These are phyloP conservation scores for Pseudocercospora fijiensis DNA, from an alignment of 2,329 filamentous ascomycete species.

Conservation along the genomic window DNA sequence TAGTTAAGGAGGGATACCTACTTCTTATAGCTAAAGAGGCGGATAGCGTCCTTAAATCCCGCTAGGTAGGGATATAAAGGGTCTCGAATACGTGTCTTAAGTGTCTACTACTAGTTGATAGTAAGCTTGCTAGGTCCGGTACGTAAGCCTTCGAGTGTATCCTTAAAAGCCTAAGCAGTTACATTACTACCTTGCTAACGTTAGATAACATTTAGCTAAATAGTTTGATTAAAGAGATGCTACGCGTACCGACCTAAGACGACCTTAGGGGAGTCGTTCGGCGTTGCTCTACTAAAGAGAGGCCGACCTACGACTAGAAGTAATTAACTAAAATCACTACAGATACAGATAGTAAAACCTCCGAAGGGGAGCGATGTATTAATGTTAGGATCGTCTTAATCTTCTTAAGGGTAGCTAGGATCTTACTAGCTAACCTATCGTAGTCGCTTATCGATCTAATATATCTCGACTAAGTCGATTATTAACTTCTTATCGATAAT, in stretches of 20 bases:
- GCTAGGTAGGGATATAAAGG: background rate
- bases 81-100: background rate
- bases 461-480: background rate
- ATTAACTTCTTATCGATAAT: too few relatives aligned
- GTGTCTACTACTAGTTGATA: background rate
- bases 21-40: background rate
- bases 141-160: background rate
- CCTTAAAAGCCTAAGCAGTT: background rate
- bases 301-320: background rate
- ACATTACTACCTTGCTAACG: background rate
- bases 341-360: too few relatives aligned
- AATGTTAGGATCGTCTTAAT: too few relatives aligned
- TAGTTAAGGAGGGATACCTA: too few relatives aligned
- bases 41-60: too few relatives aligned
- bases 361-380: background rate
- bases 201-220: background rate
- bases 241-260: background rate
- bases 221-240: background rate
- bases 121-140: background rate
- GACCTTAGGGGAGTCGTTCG: background rate
- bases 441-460: background rate
- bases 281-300: background rate
- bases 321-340: too few relatives aligned
- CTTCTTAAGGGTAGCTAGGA: too few relatives aligned
- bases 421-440: too few relatives aligned